Base-by-base conservation (phyloP, 2,329 filamentous ascomycete genomes). In the Neonectria magnoliae region DNA sequence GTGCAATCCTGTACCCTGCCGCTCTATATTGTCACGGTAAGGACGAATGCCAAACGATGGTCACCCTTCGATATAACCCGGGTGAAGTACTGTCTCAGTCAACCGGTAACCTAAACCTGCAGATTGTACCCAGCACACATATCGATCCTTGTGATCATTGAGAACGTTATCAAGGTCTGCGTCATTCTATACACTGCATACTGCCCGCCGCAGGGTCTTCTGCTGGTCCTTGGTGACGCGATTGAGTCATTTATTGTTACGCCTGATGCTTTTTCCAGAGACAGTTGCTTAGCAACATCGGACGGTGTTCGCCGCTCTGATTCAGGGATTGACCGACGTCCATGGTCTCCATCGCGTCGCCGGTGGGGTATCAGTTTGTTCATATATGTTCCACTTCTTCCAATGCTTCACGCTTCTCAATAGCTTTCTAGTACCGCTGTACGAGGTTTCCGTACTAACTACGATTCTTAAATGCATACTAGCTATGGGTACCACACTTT, bases 221-320 rank as follows among this genome's bases (percentile, higher is more conserved):
- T 67, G 8, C 25, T 67, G 11, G 51, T 54, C 5, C 53, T 67
- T 8, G 65, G 65, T 8, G 65, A 67, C 25, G 62, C 65, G 2
- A 67, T 67, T 13, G 16, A 54, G 27, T 63, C 55, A 1, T 63
- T 63, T 27, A 20, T 63, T 4, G 36, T 29, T 11, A 31, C 48
- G 6, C 60, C 60, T 1, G 60, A 63, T 36, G 13, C 13, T 3
- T 20, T 22, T 9, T 66, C 64, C 2, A 60, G 18, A 18, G 33
- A 62, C 2, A 65, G 56, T 13, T 67, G 62, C 13, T 22, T 67
- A 9, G 65, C 27, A 11, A 27, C 58, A 4, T 33, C 27, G 14
- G 3, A 54, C 3, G 48, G 56, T 8, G 27, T 65, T 14, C 61
- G 55, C n/a, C 16, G 10, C n/a, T 27, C 31, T 1, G 29, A 20